These are phyloP conservation scores for Myochromella boudieri DNA, from an alignment of 768 basidiomycete genomes.

Conservation along the genomic window DNA sequence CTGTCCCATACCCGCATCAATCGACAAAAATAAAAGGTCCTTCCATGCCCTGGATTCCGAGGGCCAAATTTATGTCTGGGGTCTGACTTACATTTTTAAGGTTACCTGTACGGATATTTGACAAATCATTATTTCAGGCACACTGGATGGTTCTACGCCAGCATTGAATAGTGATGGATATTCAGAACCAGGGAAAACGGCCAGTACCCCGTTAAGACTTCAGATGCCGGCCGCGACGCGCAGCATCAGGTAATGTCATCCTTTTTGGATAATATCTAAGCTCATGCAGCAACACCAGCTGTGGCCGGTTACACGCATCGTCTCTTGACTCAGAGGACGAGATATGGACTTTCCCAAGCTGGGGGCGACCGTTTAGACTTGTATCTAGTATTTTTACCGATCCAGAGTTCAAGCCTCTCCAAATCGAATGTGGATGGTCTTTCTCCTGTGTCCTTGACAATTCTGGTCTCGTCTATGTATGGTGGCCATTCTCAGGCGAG, in stretches of 20 bases:
- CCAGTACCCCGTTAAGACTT: conserved; percentile 56
- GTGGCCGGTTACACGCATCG: conserved; percentile 73
- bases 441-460: conserved; percentile 75
- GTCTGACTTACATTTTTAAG: conserved; percentile 33
- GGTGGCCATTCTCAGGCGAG: conserved; percentile 62
- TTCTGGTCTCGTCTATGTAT: conserved; percentile 71
- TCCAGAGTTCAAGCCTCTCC: conserved; percentile 40
- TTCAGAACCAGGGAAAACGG: conserved; percentile 49
- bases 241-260: conserved; percentile 55
- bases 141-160: conserved; percentile 47
- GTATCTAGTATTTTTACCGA: conserved; percentile 48
- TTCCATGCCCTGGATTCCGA: conserved; percentile 83
- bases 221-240: conserved; percentile 57
- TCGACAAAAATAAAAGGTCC: conserved; percentile 49
- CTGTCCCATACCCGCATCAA: conserved; percentile 1
- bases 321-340: conserved; percentile 57
- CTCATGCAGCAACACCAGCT: conserved; percentile 41
- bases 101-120: not conserved
- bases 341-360: conserved; percentile 76
- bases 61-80: conserved; percentile 81
- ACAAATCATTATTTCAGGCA: conserved; percentile 42
- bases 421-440: conserved; percentile 80
- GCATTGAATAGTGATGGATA: conserved; percentile 54
- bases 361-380: conserved; percentile 77
- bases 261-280: conserved; percentile 2